These are phyloP conservation scores for Mesembryanthemum crystallinum DNA, from an alignment of 148 eudicot genomes.

Conservation along the genomic window DNA sequence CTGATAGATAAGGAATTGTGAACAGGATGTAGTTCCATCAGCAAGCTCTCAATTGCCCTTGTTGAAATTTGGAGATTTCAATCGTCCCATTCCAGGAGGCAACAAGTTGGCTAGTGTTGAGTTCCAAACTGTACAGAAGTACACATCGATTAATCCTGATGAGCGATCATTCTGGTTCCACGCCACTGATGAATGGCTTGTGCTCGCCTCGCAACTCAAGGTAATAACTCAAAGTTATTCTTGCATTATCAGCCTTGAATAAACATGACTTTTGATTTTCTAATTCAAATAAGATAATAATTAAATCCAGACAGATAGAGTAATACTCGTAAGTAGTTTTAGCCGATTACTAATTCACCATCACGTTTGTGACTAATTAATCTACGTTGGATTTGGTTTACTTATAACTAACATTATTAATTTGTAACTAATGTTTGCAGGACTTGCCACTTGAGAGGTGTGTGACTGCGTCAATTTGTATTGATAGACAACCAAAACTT, in stretches of 20 bases:
- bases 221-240: too few relatives aligned
- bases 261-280: too few relatives aligned
- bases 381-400: too few relatives aligned
- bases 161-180: conserved; percentile 2
- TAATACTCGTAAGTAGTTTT: too few relatives aligned
- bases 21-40: not conserved
- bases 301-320: too few relatives aligned
- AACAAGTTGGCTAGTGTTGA: conserved; percentile 10
- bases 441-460: conserved; percentile 2
- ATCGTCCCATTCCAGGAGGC: not conserved
- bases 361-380: too few relatives aligned
- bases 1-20: too few relatives aligned
- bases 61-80: conserved; percentile 13
- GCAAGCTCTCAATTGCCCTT: not conserved
- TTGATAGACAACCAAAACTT: not conserved
- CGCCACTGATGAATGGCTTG: not conserved
- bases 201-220: conserved; percentile 1
- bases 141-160: not conserved
- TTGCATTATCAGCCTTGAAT: too few relatives aligned
- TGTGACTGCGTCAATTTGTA: not conserved
- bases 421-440: not conserved
- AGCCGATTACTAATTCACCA: too few relatives aligned
- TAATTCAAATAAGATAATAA: too few relatives aligned
- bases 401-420: too few relatives aligned
- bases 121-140: not conserved